Evolutionary conservation across 208 protist species (phyloP), one percentile per base, ranked within the genome.

Genomic region (Entamoeba histolytica): DNA sequence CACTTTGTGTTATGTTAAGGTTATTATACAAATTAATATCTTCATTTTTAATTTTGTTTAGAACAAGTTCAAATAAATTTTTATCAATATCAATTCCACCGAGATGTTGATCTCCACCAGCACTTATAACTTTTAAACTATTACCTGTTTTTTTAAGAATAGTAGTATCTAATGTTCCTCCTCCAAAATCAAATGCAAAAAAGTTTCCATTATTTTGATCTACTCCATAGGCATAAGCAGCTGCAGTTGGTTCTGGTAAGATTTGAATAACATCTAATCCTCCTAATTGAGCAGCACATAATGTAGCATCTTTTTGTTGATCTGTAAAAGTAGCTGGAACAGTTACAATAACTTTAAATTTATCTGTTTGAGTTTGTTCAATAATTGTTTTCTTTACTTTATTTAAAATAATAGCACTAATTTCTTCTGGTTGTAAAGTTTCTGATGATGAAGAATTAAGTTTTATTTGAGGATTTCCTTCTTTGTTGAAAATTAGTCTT

Each of bases 151-250:
- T 69, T 94, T 98, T 97, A 0, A 99, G 96, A 92, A 99, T 97
- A 19, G 98, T 98, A 92, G 99, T 96, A 97, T 99, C 98, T 96
- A 99, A 99, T 31, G 98, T 99, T 93, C 98, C 98, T 94, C 98
- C 98, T 93, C 97, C 98, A 44, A 99, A 96, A 96, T 99, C 98
- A 95, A 98, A 55, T 14, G 23, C 12, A 92, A 93, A 93, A 23
- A 93, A n/a, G 17, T 28, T 69, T 69, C 55, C 55, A 23, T 69
- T 69, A 28, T 1, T 14, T 93, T 87, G 23, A 92, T 91, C 47
- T 15, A 39, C 35, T 39, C 4, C 93, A 55, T 94, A 94, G 3
- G 93, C 93, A 47, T 94, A 94, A 44, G 94, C 94, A 31, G 94
- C 94, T 28, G 94, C 94, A 35, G 94, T 94, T 12, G 94, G 94